Conservation (phyloP, 192 early-diverging fungal species). For the Mortierella alpina region DNA sequence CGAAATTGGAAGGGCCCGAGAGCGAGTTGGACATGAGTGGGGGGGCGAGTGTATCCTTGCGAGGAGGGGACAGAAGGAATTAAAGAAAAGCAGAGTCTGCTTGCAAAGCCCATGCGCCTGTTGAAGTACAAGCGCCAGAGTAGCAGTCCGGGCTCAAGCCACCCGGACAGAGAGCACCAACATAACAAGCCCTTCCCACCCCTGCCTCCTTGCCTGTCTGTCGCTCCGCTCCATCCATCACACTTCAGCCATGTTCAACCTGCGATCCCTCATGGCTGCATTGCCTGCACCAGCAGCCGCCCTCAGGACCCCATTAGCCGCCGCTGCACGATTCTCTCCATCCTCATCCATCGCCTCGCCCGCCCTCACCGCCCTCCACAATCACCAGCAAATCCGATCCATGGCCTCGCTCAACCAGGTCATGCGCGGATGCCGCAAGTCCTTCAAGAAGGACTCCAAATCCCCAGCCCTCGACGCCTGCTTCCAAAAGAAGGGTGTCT, state of each 20-base stretch:
- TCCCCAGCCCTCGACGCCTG: constrained; percentile 87
- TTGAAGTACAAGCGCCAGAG: constrained; percentile 8
- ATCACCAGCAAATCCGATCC: constrained; percentile 39
- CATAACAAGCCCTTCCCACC: background rate
- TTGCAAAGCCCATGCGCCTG: background rate
- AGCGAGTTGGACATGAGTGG: constrained; percentile 48
- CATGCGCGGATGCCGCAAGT: constrained; percentile 85
- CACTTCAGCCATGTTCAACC: constrained; percentile 33
- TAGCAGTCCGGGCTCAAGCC: constrained; percentile 3
- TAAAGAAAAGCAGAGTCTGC: background rate
- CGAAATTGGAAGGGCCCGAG: constrained; percentile 68
- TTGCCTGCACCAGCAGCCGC: constrained; percentile 34
- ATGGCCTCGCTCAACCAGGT: constrained; percentile 96
- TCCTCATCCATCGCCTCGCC: constrained; percentile 2
- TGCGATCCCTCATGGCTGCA: constrained; percentile 49
- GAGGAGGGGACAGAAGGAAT: background rate
- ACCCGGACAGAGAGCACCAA: background rate
- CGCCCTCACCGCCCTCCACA: constrained; percentile 12
- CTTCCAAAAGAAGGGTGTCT: constrained; percentile 94
- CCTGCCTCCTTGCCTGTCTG: background rate
- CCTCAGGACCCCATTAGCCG: constrained; percentile 20
- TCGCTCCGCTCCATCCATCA: background rate
- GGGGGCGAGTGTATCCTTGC: background rate
- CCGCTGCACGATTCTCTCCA: background rate
- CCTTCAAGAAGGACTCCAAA: constrained; percentile 70